Evolutionary conservation across 192 early-diverging fungal species (phyloP).

Genomic region (Entrophospora sp.): DNA sequence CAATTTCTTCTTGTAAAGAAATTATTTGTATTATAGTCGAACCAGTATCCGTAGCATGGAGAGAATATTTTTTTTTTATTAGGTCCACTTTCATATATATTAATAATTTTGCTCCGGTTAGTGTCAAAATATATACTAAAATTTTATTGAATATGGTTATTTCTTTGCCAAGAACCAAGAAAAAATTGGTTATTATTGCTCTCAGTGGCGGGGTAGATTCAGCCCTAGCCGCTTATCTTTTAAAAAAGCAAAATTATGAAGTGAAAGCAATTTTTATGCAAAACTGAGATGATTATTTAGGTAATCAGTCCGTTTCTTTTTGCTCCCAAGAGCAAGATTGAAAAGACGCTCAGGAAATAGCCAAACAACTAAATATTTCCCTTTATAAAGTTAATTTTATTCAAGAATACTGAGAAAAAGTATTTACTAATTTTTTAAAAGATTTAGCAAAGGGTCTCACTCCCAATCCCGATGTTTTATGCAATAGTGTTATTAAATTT

Average conservation of each 20-base stretch:
- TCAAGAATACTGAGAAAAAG: background rate
- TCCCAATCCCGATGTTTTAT: conserved; percentile 4
- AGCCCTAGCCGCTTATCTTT: background rate
- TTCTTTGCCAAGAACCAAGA: background rate
- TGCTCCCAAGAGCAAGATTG: background rate
- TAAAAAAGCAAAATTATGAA: background rate
- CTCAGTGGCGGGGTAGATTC: background rate
- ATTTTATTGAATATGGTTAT: background rate
- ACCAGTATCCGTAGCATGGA: background rate
- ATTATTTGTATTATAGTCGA: background rate
- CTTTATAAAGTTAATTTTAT: conserved; percentile 3
- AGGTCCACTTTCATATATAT: no score
- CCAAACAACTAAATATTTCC: background rate
- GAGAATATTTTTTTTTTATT: background rate
- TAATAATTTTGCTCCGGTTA: no score
- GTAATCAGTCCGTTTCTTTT: background rate
- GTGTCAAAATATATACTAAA: no score
- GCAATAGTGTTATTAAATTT: background rate
- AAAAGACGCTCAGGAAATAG: background rate
- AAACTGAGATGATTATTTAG: conserved; percentile 1
- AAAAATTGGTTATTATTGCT: background rate
- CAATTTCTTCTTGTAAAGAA: background rate
- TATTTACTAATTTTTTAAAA: conserved; percentile 5
- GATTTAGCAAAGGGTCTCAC: background rate
- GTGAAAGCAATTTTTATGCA: conserved; percentile 3